A percentile compares a stretch with the other conserved stretches of the same genome.
These are phyloP conservation scores for Torrubiella hemipterigena DNA, from an alignment of 2,329 filamentous ascomycete species.

Conservation along the genomic window DNA sequence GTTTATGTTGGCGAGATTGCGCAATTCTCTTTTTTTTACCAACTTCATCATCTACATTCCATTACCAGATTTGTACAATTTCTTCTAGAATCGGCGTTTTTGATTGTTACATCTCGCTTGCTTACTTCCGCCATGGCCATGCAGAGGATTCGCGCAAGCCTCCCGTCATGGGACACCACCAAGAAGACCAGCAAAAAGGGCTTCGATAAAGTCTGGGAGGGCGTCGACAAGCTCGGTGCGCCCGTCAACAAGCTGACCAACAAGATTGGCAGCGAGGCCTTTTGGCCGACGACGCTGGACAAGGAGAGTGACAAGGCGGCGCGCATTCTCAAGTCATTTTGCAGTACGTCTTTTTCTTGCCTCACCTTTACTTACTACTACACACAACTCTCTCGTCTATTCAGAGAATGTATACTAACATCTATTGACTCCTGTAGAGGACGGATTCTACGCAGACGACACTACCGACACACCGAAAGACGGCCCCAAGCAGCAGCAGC, in stretches of 20 bases:
- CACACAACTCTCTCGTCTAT: too few relatives aligned
- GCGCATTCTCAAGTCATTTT: slow-evolving; percentile 72
- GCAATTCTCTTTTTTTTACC: too few relatives aligned
- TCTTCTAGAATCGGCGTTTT: too few relatives aligned
- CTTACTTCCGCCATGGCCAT: too few relatives aligned
- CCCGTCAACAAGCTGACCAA: slow-evolving; percentile 75
- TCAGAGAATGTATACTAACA: slow-evolving; percentile 2
- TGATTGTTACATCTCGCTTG: too few relatives aligned
- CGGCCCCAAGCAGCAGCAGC: slow-evolving; percentile 27
- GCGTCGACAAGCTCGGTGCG: slow-evolving; percentile 41
- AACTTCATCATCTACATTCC: too few relatives aligned
- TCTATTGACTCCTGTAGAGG: slow-evolving; percentile 26
- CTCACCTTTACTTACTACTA: too few relatives aligned
- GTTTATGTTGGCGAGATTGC: too few relatives aligned
- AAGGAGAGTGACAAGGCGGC: slow-evolving; percentile 89
- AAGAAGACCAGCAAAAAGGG: slow-evolving; percentile 48
- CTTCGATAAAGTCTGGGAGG: slow-evolving; percentile 60
- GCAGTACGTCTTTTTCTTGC: slow-evolving; percentile 63
- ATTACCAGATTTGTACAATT: too few relatives aligned
- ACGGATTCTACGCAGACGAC: slow-evolving; percentile 36
- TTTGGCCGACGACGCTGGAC: slow-evolving; percentile 76
- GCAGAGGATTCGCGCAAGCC: slow-evolving; percentile 19
- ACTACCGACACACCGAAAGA: slow-evolving; percentile 13
- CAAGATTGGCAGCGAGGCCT: slow-evolving; percentile 71
- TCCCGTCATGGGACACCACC: slow-evolving; percentile 40